Evolutionary conservation across 2,329 filamentous ascomycete genomes (phyloP), one percentile per base, ranked within the genome.

Genomic region (Endocalyx cinctus): DNA sequence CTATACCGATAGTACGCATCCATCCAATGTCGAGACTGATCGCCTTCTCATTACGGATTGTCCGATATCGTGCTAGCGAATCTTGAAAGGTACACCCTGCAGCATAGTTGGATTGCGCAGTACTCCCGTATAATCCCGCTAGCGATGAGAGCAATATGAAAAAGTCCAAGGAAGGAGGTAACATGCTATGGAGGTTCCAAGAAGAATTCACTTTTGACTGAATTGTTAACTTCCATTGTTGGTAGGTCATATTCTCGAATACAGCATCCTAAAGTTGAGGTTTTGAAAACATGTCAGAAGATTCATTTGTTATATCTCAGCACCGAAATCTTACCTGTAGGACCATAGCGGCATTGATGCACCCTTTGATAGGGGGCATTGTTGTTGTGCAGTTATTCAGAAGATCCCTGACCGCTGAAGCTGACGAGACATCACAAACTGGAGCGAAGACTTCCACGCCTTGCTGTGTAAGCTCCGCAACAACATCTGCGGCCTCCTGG

Each of bases 271-370:
- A 23, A n/a, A n/a, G n/a, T n/a, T n/a, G 8, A n/a, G 20, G 20
- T 23, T 23, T 23, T 23, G 8, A 23, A 23, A n/a, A n/a, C n/a
- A 8, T 23, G n/a, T 23, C 8, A 23, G 8, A 23, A 8, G 8
- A 23, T 8, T n/a, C 20, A 23, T 8, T 23, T 23, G 20, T 8
- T 8, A 23, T 23, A 23, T 23, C n/a, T 23, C 20, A 23, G 20
- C n/a, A 23, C n/a, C 8, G n/a, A n/a, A 23, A n/a, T 23, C 20
- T 23, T 23, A 23, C 20, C 20, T 53, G 41, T 10, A 63, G 48
- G 2, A 69, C 60, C 63, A 70, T 66, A 3, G 63, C 59, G 4
- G 52, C 52, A 28, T 70, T 64, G 25, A 71, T 52, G 11, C 68
- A 54, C 7, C 67, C 67, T 22, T 52, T 49, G 17, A 70, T 55